These are phyloP conservation scores for Nephelium lappaceum DNA, from an alignment of 345 rosid genomes.

Conservation along the genomic window DNA sequence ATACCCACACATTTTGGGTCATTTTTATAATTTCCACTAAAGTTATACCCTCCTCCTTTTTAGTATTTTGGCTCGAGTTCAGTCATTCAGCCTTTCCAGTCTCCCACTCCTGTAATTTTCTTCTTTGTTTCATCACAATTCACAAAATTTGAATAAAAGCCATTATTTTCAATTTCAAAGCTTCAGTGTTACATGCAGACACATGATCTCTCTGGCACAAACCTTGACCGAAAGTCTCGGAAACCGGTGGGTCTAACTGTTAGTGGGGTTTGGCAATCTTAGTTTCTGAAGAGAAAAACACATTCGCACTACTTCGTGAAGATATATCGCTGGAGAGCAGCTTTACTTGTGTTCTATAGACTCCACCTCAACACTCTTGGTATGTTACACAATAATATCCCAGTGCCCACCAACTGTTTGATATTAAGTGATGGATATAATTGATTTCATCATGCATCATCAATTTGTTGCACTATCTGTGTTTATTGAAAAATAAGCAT, in stretches of 20 bases:
- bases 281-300: background rate
- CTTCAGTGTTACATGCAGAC: background rate
- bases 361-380: background rate
- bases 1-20: too few relatives aligned
- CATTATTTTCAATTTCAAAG: background rate
- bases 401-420: constrained; percentile 1
- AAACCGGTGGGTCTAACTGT: background rate
- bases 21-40: too few relatives aligned
- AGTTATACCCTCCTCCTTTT: too few relatives aligned
- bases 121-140: background rate
- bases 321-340: background rate
- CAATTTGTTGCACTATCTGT: background rate
- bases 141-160: background rate
- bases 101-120: background rate
- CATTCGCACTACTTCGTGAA: too few relatives aligned
- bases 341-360: background rate
- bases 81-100: background rate
- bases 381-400: background rate
- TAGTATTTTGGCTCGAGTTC: background rate
- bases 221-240: background rate
- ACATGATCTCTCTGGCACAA: background rate
- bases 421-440: background rate
- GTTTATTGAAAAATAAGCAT: background rate
- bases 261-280: background rate
- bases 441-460: background rate